Conservation (phyloP, 495 filamentous ascomycete genomes). For the Mytilinidion resinicola region DNA sequence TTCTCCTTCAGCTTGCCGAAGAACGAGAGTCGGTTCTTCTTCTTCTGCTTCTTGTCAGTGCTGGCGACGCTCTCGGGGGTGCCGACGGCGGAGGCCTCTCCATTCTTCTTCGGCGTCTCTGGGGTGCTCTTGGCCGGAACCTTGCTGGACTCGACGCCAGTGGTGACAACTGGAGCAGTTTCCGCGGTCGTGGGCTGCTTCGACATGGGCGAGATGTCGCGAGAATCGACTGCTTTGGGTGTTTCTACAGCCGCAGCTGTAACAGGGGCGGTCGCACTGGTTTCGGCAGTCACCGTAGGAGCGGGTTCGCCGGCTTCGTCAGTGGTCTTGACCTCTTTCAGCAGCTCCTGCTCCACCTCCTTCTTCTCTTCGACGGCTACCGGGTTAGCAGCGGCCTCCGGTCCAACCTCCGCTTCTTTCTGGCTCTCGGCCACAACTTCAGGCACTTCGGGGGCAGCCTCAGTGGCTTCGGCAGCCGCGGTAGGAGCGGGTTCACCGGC, state of each 20-base stretch:
- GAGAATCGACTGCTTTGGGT: slow-evolving; percentile 13
- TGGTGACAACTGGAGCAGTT: slow-evolving; percentile 28
- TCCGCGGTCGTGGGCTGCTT: slow-evolving; percentile 24
- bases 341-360: slow-evolving; percentile 21
- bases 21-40: slow-evolving; percentile 52
- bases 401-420: slow-evolving; percentile 52
- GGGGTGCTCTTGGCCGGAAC: slow-evolving; percentile 19
- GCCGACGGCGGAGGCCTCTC: slow-evolving; percentile 13
- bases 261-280: slow-evolving; percentile 12
- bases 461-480: slow-evolving; percentile 17
- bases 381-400: slow-evolving; percentile 65
- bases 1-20: slow-evolving; percentile 55
- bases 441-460: slow-evolving; percentile 53
- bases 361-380: slow-evolving; percentile 19
- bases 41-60: slow-evolving; percentile 44
- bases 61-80: slow-evolving; percentile 31
- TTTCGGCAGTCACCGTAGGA: slow-evolving; percentile 24
- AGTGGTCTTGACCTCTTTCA: slow-evolving; percentile 16
- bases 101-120: slow-evolving; percentile 21
- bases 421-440: slow-evolving; percentile 68
- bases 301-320: slow-evolving; percentile 32
- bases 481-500: slow-evolving; percentile 5
- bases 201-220: slow-evolving; percentile 35
- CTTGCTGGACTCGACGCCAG: slow-evolving; percentile 25
- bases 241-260: not conserved